These are phyloP conservation scores for Nemania bipapillata DNA, from an alignment of 2,329 filamentous ascomycete genomes.

Conservation along the genomic window DNA sequence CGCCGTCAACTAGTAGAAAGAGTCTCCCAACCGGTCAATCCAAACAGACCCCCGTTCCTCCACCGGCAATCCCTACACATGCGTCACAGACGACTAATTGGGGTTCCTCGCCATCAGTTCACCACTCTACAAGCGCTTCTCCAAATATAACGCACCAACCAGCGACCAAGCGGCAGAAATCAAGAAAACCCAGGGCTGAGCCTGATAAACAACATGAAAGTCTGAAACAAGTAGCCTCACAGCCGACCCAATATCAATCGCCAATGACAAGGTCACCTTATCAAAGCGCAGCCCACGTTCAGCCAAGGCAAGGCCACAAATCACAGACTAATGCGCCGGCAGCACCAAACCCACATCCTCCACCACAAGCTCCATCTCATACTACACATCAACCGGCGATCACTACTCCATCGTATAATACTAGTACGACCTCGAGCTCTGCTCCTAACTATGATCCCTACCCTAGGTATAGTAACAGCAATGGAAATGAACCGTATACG, in stretches of 20 bases:
- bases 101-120: constrained; percentile 37
- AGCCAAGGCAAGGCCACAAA: constrained; percentile 45
- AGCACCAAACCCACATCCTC: constrained; percentile 42
- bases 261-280: constrained; percentile 47
- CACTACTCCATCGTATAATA: constrained; percentile 47
- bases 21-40: constrained; percentile 43
- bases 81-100: constrained; percentile 39
- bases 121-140: constrained; percentile 36
- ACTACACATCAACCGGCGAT: constrained; percentile 40
- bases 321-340: constrained; percentile 49
- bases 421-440: constrained; percentile 42
- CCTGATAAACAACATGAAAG: constrained; percentile 39
- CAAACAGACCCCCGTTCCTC: constrained; percentile 43
- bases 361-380: constrained; percentile 46
- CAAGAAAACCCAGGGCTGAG: constrained; percentile 43
- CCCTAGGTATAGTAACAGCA: constrained; percentile 49
- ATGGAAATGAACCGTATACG: constrained; percentile 41
- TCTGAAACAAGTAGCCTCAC: constrained; percentile 42
- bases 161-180: constrained; percentile 40
- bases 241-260: constrained; percentile 48
- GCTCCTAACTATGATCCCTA: constrained; percentile 47
- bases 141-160: constrained; percentile 42
- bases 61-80: constrained; percentile 41
- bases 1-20: constrained; percentile 37
- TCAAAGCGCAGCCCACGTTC: constrained; percentile 43